Percentiles rank a stretch among this genome's conserved stretches.
phyloP scores from a whole-genome alignment of 2,329 filamentous ascomycete genomes.

The Raffaelea deltoideospora region DNA sequence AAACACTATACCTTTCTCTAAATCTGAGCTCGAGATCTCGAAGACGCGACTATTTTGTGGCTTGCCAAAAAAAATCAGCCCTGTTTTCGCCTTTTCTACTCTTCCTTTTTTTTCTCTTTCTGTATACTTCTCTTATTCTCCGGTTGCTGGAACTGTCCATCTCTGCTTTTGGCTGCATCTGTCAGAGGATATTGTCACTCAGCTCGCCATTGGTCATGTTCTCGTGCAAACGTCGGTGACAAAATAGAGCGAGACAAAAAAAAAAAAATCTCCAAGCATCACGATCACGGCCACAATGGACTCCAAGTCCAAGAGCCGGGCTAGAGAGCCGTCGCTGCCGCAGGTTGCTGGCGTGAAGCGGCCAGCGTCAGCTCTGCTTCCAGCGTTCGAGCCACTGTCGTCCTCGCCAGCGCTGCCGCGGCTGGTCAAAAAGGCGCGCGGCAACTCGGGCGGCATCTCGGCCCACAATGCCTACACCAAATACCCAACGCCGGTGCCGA shows the following conservation, averaged over 20 bases:
- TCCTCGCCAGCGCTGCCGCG: conserved; percentile 61
- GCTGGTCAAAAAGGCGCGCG: conserved; percentile 37
- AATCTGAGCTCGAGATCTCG: too few species aligned
- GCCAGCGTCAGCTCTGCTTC: conserved; percentile 52
- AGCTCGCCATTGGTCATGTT: conserved; percentile 3
- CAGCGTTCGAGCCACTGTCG: conserved; percentile 66
- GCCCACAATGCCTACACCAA: conserved; percentile 37
- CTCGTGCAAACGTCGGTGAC: conserved; percentile 1
- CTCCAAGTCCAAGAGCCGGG: conserved; percentile 20
- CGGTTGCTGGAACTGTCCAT: background rate
- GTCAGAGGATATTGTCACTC: background rate
- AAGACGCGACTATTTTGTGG: too few species aligned
- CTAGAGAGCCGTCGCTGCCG: conserved; percentile 21
- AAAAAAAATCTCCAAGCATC: too few species aligned
- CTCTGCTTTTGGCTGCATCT: background rate
- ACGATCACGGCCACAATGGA: conserved; percentile 20
- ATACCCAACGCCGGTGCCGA: conserved; percentile 88
- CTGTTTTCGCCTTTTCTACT: too few species aligned
- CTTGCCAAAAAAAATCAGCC: too few species aligned
- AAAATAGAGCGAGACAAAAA: too few species aligned
- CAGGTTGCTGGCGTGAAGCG: conserved; percentile 37
- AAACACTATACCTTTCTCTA: too few species aligned
- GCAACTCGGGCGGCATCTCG: background rate
- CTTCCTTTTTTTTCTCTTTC: background rate
- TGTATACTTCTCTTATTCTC: background rate